Conservation (phyloP, 2,329 filamentous ascomycete species). For the Sporothrix luriei region DNA sequence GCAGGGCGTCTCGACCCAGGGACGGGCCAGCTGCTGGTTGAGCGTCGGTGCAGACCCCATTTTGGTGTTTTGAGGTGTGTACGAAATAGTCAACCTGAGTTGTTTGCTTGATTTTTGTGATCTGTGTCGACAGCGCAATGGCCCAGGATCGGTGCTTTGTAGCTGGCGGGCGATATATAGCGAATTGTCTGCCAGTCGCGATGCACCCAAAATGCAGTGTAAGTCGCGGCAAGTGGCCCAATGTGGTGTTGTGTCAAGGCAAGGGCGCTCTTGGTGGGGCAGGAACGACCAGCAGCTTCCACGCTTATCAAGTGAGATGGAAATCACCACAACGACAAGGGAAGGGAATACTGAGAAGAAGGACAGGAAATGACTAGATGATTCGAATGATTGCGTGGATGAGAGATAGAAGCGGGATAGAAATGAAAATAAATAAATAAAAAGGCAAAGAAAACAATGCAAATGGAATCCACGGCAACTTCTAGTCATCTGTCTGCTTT, state of each 20-base stretch:
- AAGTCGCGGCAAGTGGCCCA: conserved; percentile 5
- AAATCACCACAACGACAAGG: not conserved
- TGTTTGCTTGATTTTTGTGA: not conserved
- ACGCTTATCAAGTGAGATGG: conserved; percentile 1
- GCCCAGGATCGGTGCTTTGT: not conserved
- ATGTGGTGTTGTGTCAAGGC: conserved; percentile 16
- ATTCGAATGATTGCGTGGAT: not conserved
- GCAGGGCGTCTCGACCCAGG: conserved; percentile 71
- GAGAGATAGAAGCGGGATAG: not conserved
- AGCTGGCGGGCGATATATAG: not conserved
- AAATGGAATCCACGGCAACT: conserved; percentile 21
- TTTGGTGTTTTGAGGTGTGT: not conserved
- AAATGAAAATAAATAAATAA: not conserved
- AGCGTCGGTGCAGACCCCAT: conserved; percentile 31
- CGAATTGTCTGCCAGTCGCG: not conserved
- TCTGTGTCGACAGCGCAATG: not conserved
- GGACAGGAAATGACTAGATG: not conserved
- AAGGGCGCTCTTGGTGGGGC: conserved; percentile 21
- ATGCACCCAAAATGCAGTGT: not conserved
- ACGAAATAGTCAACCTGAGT: not conserved
- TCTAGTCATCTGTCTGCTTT: not conserved
- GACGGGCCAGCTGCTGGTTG: conserved; percentile 40
- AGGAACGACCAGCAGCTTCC: conserved; percentile 16
- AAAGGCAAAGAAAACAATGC: not conserved
- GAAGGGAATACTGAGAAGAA: not conserved